These are phyloP conservation scores for Shiraia bambusicola DNA, from an alignment of 2,329 filamentous ascomycete genomes.

Conservation along the genomic window DNA sequence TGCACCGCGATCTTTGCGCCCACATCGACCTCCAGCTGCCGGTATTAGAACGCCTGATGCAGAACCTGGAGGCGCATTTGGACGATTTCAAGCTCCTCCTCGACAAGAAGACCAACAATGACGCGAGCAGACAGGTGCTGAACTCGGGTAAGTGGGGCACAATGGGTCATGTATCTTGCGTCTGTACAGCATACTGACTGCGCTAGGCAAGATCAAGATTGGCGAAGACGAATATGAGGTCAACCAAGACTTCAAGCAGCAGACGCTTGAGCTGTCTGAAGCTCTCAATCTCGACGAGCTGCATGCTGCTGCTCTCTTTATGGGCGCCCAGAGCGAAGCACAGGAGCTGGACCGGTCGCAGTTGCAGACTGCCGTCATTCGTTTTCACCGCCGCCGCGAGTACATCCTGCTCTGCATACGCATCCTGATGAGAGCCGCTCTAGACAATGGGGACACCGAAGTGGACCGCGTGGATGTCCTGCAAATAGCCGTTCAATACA, in stretches of 20 bases:
- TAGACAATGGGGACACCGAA: constrained; percentile 44
- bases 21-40: constrained; percentile 71
- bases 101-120: constrained; percentile 72
- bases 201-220: constrained; percentile 71
- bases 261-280: constrained; percentile 78
- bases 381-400: constrained; percentile 83
- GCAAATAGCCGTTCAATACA: constrained; percentile 30
- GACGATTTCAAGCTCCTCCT: constrained; percentile 70
- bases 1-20: constrained; percentile 81
- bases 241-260: constrained; percentile 85
- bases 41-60: constrained; percentile 67
- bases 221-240: constrained; percentile 73
- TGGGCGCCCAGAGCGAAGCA: constrained; percentile 71
- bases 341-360: constrained; percentile 69
- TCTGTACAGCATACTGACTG: constrained; percentile 14
- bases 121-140: constrained; percentile 71
- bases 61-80: constrained; percentile 65
- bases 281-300: constrained; percentile 88
- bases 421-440: constrained; percentile 70
- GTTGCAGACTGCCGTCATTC: constrained; percentile 77
- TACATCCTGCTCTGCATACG: constrained; percentile 82
- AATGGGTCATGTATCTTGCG: neutral
- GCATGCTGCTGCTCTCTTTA: constrained; percentile 73
- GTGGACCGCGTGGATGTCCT: constrained; percentile 25
- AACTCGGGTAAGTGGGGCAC: constrained; percentile 17